These are phyloP conservation scores for Panellus pusillus DNA, from an alignment of 768 basidiomycete species.

Conservation along the genomic window DNA sequence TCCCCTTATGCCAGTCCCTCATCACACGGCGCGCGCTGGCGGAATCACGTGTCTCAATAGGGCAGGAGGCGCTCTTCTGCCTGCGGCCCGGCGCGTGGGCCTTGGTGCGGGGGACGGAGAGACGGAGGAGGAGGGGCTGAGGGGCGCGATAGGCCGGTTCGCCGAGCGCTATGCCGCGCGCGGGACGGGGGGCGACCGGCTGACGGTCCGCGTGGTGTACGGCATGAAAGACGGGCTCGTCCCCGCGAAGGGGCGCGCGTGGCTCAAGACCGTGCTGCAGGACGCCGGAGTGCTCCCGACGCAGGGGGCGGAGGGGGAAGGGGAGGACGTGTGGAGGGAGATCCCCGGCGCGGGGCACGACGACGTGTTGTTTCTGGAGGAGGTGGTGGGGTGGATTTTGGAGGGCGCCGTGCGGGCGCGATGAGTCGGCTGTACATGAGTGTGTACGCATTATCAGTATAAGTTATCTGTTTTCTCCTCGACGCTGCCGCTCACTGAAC, in stretches of 20 bases:
- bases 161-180: neutral
- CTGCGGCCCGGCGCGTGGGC: conserved; percentile 12
- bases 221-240: conserved; percentile 18
- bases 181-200: neutral
- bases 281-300: neutral
- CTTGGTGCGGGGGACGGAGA: conserved; percentile 9
- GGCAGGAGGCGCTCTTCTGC: conserved; percentile 18
- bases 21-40: conserved; percentile 1
- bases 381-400: conserved; percentile 9
- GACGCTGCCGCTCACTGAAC: too few species aligned
- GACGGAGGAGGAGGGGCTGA: conserved; percentile 1
- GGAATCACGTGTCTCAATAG: conserved; percentile 13
- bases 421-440: too few species aligned
- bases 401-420: neutral
- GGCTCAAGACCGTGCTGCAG: conserved; percentile 10
- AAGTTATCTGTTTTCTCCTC: too few species aligned
- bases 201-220: conserved; percentile 13
- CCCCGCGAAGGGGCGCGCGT: conserved; percentile 9
- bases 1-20: neutral
- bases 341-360: conserved; percentile 16
- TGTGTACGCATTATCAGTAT: too few species aligned
- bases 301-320: too few species aligned
- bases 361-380: conserved; percentile 15
- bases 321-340: conserved; percentile 13
- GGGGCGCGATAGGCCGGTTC: conserved; percentile 8